These are phyloP conservation scores for Durio zibethinus DNA, from an alignment of 345 rosid genomes.

Conservation along the genomic window DNA sequence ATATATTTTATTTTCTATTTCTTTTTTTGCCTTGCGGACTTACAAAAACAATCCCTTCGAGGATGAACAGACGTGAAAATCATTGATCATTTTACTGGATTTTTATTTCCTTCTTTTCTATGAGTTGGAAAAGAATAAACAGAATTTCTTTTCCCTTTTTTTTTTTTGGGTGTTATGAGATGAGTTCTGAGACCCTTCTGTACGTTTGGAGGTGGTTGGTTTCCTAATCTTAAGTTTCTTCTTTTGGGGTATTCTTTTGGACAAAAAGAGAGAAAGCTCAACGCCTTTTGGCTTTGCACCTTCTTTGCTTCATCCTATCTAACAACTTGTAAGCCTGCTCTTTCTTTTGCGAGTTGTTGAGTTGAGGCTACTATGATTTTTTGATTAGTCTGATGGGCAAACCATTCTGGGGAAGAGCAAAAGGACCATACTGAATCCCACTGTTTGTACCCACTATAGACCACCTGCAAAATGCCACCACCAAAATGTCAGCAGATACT, in stretches of 20 bases:
- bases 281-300: not conserved
- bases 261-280: not conserved
- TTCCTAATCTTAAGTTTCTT: constrained; percentile 2
- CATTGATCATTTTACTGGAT: not conserved
- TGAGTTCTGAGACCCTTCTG: not conserved
- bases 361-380: constrained; percentile 29
- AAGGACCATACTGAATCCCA: constrained; percentile 83
- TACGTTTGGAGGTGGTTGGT: no score
- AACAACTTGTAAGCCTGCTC: not conserved
- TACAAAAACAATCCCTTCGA: not conserved
- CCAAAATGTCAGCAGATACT: constrained; percentile 34
- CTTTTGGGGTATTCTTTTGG: not conserved
- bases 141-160: not conserved
- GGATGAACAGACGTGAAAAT: constrained; percentile 7
- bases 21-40: constrained; percentile 27
- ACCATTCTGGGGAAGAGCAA: constrained; percentile 80
- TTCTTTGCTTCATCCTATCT: not conserved
- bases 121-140: constrained; percentile 3
- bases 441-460: constrained; percentile 39
- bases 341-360: not conserved
- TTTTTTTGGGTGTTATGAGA: not conserved
- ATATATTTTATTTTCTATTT: not conserved
- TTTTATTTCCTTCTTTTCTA: not conserved
- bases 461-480: constrained; percentile 33
- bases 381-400: constrained; percentile 62